Conservation (phyloP, 1,284 basidiomycete species). For the Agroathelia rolfsii region DNA sequence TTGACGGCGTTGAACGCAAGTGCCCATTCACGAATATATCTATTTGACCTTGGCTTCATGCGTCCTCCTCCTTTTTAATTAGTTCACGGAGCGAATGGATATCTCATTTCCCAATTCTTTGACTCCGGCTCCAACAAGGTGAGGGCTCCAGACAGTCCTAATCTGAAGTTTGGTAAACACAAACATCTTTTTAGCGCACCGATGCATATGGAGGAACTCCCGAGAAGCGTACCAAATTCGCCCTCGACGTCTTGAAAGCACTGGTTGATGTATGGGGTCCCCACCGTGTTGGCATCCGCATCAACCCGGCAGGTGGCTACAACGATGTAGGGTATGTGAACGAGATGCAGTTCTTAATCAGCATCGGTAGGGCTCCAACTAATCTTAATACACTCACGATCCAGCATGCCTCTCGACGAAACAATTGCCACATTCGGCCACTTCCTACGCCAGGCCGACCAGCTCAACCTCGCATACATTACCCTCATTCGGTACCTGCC, state of each 20-base stretch:
- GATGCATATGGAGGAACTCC: conserved; percentile 39
- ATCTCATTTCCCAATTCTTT: conserved; percentile 41
- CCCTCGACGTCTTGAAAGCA: conserved; percentile 28
- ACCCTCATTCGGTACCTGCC: conserved; percentile 12
- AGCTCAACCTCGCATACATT: conserved; percentile 15
- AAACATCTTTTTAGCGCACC: too few species aligned
- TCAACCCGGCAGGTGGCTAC: conserved; percentile 30
- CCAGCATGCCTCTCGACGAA: conserved; percentile 18
- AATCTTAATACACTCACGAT: too few species aligned
- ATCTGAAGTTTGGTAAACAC: conserved; percentile 15
- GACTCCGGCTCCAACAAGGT: conserved; percentile 31
- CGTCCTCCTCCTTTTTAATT: conserved; percentile 1
- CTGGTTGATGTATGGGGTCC: conserved; percentile 26
- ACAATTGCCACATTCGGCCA: conserved; percentile 18
- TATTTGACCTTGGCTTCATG: conserved; percentile 36
- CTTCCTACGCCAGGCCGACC: conserved; percentile 15
- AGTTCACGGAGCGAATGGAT: conserved; percentile 25
- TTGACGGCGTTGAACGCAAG: conserved; percentile 11
- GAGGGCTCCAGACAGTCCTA: too few species aligned
- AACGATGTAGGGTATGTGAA: conserved; percentile 20
- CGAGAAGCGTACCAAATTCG: conserved; percentile 35
- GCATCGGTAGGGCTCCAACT: conserved; percentile 1
- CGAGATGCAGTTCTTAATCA: conserved; percentile 18
- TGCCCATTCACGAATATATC: conserved; percentile 24
- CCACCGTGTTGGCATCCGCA: conserved; percentile 30